Evolutionary conservation across 257 asterid genomes (phyloP).

Genomic region (Echium plantagineum): DNA sequence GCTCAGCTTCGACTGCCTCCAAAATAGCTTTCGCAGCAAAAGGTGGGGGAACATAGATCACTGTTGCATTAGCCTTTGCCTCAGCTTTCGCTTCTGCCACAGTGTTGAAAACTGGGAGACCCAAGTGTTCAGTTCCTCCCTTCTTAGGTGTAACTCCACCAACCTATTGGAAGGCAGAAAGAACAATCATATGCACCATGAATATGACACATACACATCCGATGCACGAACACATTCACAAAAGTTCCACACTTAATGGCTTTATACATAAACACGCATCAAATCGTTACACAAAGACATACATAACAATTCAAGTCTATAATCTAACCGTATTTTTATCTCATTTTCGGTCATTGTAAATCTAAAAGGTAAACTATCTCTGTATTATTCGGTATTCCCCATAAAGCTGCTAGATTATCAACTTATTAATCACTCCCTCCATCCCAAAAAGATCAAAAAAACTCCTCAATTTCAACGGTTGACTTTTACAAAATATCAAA

Average conservation of each 20-base stretch:
- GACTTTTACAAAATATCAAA: too few species aligned
- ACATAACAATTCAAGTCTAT: too few species aligned
- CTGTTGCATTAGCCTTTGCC: conserved; percentile 86
- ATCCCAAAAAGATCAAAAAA: too few species aligned
- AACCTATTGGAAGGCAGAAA: conserved; percentile 38
- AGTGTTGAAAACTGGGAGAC: conserved; percentile 84
- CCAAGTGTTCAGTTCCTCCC: conserved; percentile 97
- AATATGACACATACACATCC: background rate
- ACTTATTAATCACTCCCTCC: too few species aligned
- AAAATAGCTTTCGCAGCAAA: conserved; percentile 84
- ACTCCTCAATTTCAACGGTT: too few species aligned
- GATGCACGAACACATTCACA: background rate
- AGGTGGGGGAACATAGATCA: conserved; percentile 90
- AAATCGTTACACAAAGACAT: too few species aligned
- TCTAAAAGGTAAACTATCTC: too few species aligned
- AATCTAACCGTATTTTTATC: too few species aligned
- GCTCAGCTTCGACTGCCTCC: conserved; percentile 88
- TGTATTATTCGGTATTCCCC: too few species aligned
- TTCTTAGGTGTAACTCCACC: conserved; percentile 95
- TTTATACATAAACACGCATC: background rate
- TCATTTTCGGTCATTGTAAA: too few species aligned
- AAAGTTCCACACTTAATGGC: background rate
- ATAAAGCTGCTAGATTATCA: background rate
- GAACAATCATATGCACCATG: background rate
- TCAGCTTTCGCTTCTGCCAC: conserved; percentile 95